These are phyloP conservation scores for Trichoderma koningiopsis DNA, from an alignment of 2,329 filamentous ascomycete species.

Conservation along the genomic window DNA sequence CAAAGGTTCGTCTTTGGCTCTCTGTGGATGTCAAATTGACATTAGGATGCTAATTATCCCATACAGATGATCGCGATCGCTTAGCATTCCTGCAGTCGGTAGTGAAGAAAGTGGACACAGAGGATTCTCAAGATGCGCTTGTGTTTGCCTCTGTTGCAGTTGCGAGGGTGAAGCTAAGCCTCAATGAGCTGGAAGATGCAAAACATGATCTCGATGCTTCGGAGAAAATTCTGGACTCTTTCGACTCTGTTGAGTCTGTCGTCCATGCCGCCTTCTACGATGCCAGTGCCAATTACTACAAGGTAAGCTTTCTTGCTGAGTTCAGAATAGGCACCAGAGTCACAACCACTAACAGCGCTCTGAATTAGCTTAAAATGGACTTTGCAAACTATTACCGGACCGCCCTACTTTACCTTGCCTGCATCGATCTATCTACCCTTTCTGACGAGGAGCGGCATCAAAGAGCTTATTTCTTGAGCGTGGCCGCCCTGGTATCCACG, in stretches of 20 bases:
- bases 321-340: no score
- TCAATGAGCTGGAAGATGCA: slow-evolving; percentile 78
- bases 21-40: background rate
- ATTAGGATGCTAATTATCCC: slow-evolving; percentile 8
- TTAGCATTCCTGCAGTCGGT: slow-evolving; percentile 82
- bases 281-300: slow-evolving; percentile 92
- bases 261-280: slow-evolving; percentile 97
- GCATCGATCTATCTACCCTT: slow-evolving; percentile 80
- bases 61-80: slow-evolving; percentile 81
- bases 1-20: slow-evolving; percentile 56
- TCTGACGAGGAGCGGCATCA: slow-evolving; percentile 73
- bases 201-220: slow-evolving; percentile 84
- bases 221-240: slow-evolving; percentile 83
- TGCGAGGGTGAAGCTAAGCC: slow-evolving; percentile 79
- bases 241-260: slow-evolving; percentile 92
- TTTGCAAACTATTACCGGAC: slow-evolving; percentile 98
- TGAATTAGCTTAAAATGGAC: slow-evolving; percentile 68
- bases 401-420: slow-evolving; percentile 94
- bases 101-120: slow-evolving; percentile 85
- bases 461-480: slow-evolving; percentile 88
- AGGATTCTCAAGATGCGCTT: slow-evolving; percentile 90
- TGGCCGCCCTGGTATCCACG: slow-evolving; percentile 89
- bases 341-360: background rate
- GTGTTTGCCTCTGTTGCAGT: slow-evolving; percentile 92
- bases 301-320: slow-evolving; percentile 48